phyloP scores from a whole-genome alignment of 208 protist species.

The Leptomonas pyrrhocoris region DNA sequence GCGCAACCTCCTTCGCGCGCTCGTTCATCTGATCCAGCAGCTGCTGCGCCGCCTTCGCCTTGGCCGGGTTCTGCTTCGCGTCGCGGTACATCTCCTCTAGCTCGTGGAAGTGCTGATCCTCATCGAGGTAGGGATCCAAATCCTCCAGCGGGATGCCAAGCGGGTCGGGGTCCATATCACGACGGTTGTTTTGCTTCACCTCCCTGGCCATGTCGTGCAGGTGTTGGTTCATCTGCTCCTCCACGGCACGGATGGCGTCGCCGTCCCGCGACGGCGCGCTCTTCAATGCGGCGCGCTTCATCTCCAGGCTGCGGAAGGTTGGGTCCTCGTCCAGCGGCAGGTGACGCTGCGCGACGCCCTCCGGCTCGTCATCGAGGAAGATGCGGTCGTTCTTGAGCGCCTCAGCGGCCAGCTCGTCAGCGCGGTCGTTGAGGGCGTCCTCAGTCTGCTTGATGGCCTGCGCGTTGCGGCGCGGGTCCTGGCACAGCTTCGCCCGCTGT shows the following conservation, averaged over 20 bases:
- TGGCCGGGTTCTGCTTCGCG: conserved; percentile 46
- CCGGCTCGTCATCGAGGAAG: conserved; percentile 72
- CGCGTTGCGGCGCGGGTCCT: conserved; percentile 53
- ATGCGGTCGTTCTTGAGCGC: conserved; percentile 79
- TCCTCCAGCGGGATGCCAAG: conserved; percentile 65
- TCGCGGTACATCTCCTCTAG: conserved; percentile 79
- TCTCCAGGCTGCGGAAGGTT: conserved; percentile 67
- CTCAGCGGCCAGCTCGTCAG: conserved; percentile 59
- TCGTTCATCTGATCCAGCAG: conserved; percentile 80
- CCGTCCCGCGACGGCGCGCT: conserved; percentile 40
- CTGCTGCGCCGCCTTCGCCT: conserved; percentile 51
- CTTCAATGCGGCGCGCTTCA: conserved; percentile 68
- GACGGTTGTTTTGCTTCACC: conserved; percentile 60
- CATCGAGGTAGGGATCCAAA: conserved; percentile 51
- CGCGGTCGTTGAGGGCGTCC: conserved; percentile 63
- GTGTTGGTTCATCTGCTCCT: conserved; percentile 78
- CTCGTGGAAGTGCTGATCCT: conserved; percentile 66
- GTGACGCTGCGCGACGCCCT: conserved; percentile 66
- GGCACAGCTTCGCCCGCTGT: conserved; percentile 61
- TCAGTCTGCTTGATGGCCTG: conserved; percentile 57
- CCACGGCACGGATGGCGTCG: conserved; percentile 50
- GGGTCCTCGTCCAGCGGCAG: conserved; percentile 67
- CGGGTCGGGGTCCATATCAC: conserved; percentile 58
- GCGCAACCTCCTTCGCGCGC: conserved; percentile 63
- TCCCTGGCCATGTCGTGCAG: conserved; percentile 49